phyloP scores from a whole-genome alignment of 176 grass and related monocot genomes.

The Eremochloa ophiuroides region DNA sequence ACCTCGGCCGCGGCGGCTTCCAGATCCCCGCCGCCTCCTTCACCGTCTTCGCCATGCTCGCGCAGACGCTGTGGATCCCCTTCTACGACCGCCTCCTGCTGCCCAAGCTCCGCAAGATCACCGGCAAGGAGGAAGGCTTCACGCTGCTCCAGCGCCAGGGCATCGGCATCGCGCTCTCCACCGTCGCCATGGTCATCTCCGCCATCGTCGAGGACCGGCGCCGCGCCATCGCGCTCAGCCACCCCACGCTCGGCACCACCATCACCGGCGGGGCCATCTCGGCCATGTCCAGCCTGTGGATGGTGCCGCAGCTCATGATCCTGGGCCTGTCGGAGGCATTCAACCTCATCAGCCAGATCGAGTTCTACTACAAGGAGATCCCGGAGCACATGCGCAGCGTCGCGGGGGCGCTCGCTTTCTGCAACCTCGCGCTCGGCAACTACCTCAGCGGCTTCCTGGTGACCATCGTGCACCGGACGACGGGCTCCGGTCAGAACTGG shows the following conservation, averaged over 20 bases:
- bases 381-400: constrained; percentile 98
- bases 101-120: constrained; percentile 45
- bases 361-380: constrained; percentile 99
- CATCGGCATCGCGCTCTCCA: constrained; percentile 85
- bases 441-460: constrained; percentile 89
- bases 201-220: constrained; percentile 63
- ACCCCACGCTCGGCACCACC: constrained; percentile 39
- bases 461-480: constrained; percentile 54
- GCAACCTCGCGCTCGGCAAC: constrained; percentile 76
- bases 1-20: constrained; percentile 52
- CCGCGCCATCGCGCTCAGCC: constrained; percentile 44
- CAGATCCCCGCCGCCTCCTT: constrained; percentile 86
- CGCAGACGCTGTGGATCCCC: constrained; percentile 85
- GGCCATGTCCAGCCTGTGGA: constrained; percentile 83
- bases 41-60: constrained; percentile 83
- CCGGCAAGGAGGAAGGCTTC: constrained; percentile 54
- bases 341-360: constrained; percentile 97
- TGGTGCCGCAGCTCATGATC: constrained; percentile 87
- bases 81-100: constrained; percentile 81
- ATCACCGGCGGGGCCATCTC: constrained; percentile 57
- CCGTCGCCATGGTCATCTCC: constrained; percentile 71
- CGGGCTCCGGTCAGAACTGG: constrained; percentile 53
- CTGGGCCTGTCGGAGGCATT: constrained; percentile 87
- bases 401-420: constrained; percentile 80
- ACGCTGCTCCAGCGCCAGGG: constrained; percentile 81